phyloP scores from a whole-genome alignment of 2,329 filamentous ascomycete species.

The Phyllosticta citrichinensis region DNA sequence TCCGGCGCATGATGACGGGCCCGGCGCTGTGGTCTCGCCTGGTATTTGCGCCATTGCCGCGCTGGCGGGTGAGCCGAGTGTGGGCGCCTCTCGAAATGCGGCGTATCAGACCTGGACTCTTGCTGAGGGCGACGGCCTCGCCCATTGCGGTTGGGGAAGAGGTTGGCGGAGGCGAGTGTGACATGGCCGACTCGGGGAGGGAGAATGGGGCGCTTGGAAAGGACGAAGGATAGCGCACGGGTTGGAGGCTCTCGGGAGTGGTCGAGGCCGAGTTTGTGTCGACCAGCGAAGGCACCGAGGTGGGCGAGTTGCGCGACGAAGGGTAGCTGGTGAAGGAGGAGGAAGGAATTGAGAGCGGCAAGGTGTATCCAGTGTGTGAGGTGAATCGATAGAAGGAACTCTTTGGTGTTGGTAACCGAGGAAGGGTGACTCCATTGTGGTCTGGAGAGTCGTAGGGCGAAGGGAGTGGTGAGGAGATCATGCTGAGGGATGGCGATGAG shows the following conservation, averaged over 20 bases:
- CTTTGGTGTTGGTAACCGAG: slow-evolving; percentile 3
- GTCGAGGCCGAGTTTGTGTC: slow-evolving; percentile 51
- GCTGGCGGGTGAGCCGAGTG: slow-evolving; percentile 57
- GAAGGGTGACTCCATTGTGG: slow-evolving; percentile 8
- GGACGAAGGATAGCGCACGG: slow-evolving; percentile 44
- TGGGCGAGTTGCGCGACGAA: slow-evolving; percentile 30
- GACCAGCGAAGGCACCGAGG: slow-evolving; percentile 28
- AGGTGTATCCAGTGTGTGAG: neutral
- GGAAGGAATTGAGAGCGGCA: slow-evolving; percentile 7
- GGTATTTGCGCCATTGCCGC: slow-evolving; percentile 59
- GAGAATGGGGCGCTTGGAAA: slow-evolving; percentile 49
- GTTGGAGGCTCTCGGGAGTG: slow-evolving; percentile 54
- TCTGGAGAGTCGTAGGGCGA: slow-evolving; percentile 8
- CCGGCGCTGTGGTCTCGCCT: slow-evolving; percentile 83
- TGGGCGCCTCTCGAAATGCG: slow-evolving; percentile 74
- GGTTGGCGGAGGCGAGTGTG: slow-evolving; percentile 40
- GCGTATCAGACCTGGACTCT: slow-evolving; percentile 63
- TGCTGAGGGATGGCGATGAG: slow-evolving; percentile 7
- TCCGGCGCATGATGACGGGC: slow-evolving; percentile 73
- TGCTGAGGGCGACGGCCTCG: slow-evolving; percentile 47
- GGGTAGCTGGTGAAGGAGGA: slow-evolving; percentile 21
- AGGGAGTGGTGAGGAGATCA: slow-evolving; percentile 8
- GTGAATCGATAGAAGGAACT: slow-evolving; percentile 6
- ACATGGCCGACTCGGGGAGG: slow-evolving; percentile 62
- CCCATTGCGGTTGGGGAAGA: slow-evolving; percentile 48